Percentiles rank a stretch among this genome's conserved stretches.
These are phyloP conservation scores for Wickerhamiella alocasiicola DNA, from an alignment of 805 yeast genomes.

Conservation along the genomic window DNA sequence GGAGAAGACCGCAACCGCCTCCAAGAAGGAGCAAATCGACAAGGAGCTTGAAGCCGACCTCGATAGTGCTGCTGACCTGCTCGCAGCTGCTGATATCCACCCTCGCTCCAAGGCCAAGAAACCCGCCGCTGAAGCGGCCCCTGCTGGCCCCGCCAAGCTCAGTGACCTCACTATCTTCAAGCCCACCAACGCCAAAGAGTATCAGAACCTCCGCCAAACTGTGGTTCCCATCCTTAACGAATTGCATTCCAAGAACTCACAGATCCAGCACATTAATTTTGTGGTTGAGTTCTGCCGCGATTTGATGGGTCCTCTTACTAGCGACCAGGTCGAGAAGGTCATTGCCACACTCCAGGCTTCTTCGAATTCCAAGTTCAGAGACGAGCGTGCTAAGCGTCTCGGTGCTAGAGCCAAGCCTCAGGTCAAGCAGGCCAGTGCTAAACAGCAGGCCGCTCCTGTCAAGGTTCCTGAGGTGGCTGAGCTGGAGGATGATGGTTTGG, in stretches of 20 bases:
- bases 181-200: conserved; percentile 70
- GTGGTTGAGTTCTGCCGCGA: conserved; percentile 82
- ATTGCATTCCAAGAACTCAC: conserved; percentile 44
- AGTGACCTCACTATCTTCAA: conserved; percentile 53
- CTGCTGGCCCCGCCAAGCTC: conserved; percentile 28
- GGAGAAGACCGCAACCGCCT: conserved; percentile 42
- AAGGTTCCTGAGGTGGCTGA: conserved; percentile 37
- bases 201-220: conserved; percentile 62
- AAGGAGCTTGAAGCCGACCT: conserved; percentile 80
- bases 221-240: conserved; percentile 47
- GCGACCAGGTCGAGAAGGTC: conserved; percentile 77
- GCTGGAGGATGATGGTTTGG: conserved; percentile 31
- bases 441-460: conserved; percentile 38
- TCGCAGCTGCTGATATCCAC: conserved; percentile 48
- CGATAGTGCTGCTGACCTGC: conserved; percentile 84
- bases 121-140: conserved; percentile 25
- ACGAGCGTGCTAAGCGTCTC: conserved; percentile 73
- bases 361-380: conserved; percentile 73
- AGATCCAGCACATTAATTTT: conserved; percentile 58
- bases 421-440: conserved; percentile 55
- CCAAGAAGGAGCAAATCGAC: conserved; percentile 57
- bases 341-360: conserved; percentile 71
- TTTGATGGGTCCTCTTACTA: conserved; percentile 62
- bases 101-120: conserved; percentile 35
- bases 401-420: conserved; percentile 87